Evolutionary conservation across 805 yeast genomes (phyloP).

Genomic region (Blastobotrys chiropterorum): DNA sequence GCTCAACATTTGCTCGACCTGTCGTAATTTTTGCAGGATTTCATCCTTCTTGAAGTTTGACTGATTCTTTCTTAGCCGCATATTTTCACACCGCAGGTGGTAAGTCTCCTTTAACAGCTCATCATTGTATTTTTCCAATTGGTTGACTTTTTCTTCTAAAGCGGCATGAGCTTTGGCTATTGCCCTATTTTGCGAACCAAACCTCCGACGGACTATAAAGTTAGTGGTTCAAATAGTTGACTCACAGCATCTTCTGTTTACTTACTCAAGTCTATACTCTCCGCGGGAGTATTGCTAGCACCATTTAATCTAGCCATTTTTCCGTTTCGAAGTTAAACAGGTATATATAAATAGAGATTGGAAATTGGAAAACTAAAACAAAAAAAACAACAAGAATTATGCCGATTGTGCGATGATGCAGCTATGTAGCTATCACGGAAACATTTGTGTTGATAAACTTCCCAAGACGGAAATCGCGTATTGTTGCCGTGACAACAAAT

Average conservation of each 20-base stretch:
- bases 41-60: neutral
- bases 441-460: neutral
- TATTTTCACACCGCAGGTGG: constrained; percentile 23
- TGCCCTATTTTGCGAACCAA: constrained; percentile 38
- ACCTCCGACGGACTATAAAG: constrained; percentile 14
- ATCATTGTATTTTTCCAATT: constrained; percentile 37
- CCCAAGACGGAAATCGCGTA: neutral
- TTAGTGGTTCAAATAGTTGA: neutral
- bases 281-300: constrained; percentile 2
- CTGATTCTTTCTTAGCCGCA: constrained; percentile 6
- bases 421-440: too few species aligned
- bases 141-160: constrained; percentile 36
- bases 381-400: too few species aligned
- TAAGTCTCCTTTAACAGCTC: constrained; percentile 37
- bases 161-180: constrained; percentile 44
- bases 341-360: neutral
- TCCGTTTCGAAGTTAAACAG: constrained; percentile 1
- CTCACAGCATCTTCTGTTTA: neutral
- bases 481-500: neutral
- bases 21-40: neutral
- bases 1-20: neutral
- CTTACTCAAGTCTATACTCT: constrained; percentile 14
- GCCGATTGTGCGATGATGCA: neutral
- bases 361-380: too few species aligned
- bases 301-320: constrained; percentile 14